Conservation (phyloP, 768 basidiomycete genomes). For the Mrakia hoshinonis region DNA sequence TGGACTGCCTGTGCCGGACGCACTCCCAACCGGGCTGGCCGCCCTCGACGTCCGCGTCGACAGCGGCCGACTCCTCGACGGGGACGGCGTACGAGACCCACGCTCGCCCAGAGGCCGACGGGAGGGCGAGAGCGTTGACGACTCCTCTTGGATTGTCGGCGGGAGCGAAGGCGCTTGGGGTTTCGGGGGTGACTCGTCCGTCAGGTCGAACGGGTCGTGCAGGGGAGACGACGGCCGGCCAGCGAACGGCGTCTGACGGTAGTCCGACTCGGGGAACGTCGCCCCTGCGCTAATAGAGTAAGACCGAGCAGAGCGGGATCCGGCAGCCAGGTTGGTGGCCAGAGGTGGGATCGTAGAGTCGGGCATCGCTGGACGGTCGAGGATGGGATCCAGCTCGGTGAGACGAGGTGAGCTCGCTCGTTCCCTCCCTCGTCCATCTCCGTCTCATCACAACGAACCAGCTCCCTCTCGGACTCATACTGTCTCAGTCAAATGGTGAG, state of each 20-base stretch:
- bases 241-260: neutral
- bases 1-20: neutral
- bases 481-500: too few species aligned
- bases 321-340: too few species aligned
- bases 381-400: too few species aligned
- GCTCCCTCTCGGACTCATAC: too few species aligned
- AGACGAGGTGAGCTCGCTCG: too few species aligned
- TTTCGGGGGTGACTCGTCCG: neutral
- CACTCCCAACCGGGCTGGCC: neutral
- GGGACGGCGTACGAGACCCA: neutral
- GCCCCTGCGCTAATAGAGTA: slow-evolving; percentile 11
- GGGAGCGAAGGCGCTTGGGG: neutral
- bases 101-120: neutral
- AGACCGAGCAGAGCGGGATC: neutral
- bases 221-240: neutral
- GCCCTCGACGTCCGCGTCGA: neutral
- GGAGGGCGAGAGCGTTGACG: neutral
- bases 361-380: too few species aligned
- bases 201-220: slow-evolving; percentile 19
- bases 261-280: slow-evolving; percentile 11
- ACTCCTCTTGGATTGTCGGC: neutral
- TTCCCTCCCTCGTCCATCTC: too few species aligned
- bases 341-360: too few species aligned
- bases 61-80: neutral
- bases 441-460: too few species aligned